Conservation (phyloP, 1,284 basidiomycete species). For the Boletellus sp. region DNA sequence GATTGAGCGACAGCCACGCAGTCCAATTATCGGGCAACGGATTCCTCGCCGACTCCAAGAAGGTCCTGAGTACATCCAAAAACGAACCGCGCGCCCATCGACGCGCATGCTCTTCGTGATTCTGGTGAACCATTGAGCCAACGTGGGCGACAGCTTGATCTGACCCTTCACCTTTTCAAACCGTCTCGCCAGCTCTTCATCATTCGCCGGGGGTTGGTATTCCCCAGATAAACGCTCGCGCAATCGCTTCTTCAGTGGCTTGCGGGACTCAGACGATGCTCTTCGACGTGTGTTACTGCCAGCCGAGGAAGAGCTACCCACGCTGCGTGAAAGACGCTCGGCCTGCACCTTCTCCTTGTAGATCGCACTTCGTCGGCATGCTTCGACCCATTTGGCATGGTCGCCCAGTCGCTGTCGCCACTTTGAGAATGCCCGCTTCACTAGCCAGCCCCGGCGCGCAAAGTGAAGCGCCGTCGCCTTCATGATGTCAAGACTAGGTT, state of each 20-base stretch:
- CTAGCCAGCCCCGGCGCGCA: slow-evolving; percentile 25
- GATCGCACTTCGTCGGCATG: slow-evolving; percentile 52
- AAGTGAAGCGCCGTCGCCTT: slow-evolving; percentile 40
- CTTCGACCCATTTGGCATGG: slow-evolving; percentile 53
- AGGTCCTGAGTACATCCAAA: slow-evolving; percentile 44
- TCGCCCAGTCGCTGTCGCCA: slow-evolving; percentile 42
- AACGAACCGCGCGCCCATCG: slow-evolving; percentile 72
- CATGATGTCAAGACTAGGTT: slow-evolving; percentile 22
- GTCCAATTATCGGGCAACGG: slow-evolving; percentile 43
- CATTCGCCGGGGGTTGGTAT: slow-evolving; percentile 50
- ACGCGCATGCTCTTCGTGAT: slow-evolving; percentile 61
- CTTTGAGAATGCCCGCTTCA: slow-evolving; percentile 31
- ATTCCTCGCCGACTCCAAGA: slow-evolving; percentile 34
- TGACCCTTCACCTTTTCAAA: slow-evolving; percentile 57
- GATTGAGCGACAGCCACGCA: slow-evolving; percentile 68
- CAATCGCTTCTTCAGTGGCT: slow-evolving; percentile 45
- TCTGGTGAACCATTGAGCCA: slow-evolving; percentile 40
- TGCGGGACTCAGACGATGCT: slow-evolving; percentile 26
- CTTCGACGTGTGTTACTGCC: slow-evolving; percentile 4
- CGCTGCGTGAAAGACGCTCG: slow-evolving; percentile 36
- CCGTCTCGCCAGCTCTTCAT: slow-evolving; percentile 60
- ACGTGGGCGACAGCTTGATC: slow-evolving; percentile 7
- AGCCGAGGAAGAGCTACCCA: background rate
- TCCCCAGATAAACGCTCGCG: slow-evolving; percentile 46
- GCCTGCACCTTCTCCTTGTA: slow-evolving; percentile 52